Base-by-base conservation (phyloP, 192 early-diverging fungal species). In the Lobosporangium transversale region DNA sequence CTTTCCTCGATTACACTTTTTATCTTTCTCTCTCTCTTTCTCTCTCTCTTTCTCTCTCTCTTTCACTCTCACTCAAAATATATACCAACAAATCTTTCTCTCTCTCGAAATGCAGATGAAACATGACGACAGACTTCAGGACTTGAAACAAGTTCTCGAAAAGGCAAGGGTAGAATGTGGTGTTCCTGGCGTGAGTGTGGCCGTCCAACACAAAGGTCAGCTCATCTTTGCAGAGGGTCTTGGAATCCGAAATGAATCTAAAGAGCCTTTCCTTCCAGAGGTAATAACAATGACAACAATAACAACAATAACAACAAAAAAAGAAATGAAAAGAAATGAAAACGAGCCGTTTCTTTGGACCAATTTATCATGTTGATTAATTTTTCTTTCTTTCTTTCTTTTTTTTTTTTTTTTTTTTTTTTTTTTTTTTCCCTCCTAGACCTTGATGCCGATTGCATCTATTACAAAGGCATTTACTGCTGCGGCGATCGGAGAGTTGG, bases 401-500 rank as follows among this genome's bases (percentile, higher is more conserved):
- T 42, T 17, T 12, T 42, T 12, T 42, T 9, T 42, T 42, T 42
- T 42, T 42, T 42, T 42, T 42, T 42, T 42, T 42, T 42, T 42
- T 42, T 42, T 42, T n/a, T n/a, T n/a, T n/a, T n/a, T n/a, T n/a
- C n/a, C n/a, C n/a, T n/a, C n/a, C 4, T 62, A 70, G 67, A 55
- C 69, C 6, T 20, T 58, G 31, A 64, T 44, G 30, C 49, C 61
- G 1, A 73, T 73, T 37, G 61, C 55, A 26, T 64, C 69, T 3
- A 23, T 73, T 35, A 58, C 69, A 37, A 71, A 71, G 54, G 32
- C 69, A 7, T 62, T 71, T 27, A 71, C 69, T 14, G 59, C 69
- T 14, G 49, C 69, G 11, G 43, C 59, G 15, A 62, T 71, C 5
- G 69, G 69, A 15, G 69, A 71, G 24, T 36, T 71, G 37, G 69